Evolutionary conservation across 352 stramenopile genomes (phyloP), one percentile per base, ranked within the genome.

Genomic region (Albugo laibachii): DNA sequence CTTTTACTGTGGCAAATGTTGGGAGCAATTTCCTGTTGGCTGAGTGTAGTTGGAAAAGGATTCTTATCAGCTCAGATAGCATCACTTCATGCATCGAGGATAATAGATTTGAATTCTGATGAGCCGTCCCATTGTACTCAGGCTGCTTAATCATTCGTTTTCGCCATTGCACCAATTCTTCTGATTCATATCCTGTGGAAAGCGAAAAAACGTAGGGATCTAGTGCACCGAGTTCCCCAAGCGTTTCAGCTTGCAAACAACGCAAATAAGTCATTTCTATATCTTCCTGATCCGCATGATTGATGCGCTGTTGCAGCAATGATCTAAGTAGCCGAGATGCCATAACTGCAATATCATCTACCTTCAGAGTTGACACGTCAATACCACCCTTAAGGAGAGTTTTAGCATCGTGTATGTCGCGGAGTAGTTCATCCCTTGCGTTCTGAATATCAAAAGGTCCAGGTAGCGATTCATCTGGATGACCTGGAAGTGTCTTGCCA

Each of bases 221-320:
- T 19, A 83, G 64, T 11, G 67, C 57, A 11, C 77, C 77, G 27
- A 87, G 47, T 36, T 80, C 69, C 4, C 77, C 77, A 36, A 89
- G 66, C 14, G 24, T 31, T 31, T 31, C 3, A 31, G 24, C 24
- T 31, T 31, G 24, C 57, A 63, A 54, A 83, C 56, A 11, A 73
- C 73, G 43, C 85, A 61, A 21, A 58, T 58, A 1, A 53, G 21
- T 24, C 38, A 8, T 10, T 43, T 10, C 8, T 21, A 57, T 36
- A n/a, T 50, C 51, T 13, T 47, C 47, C 8, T 36, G 13, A 18
- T 53, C 49, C 14, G 47, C 47, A 0, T 42, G 41, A 6, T 21
- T 39, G 10, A 31, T 57, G 36, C 50, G 36, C 39, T 48, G 3
- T 3, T 31, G 24, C 24, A 31, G 24, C 24, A 31, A 31, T 31